Evolutionary conservation across 2,329 filamentous ascomycete species (phyloP), one percentile per base, ranked within the genome.

Genomic region (Teratosphaeria viscida): DNA sequence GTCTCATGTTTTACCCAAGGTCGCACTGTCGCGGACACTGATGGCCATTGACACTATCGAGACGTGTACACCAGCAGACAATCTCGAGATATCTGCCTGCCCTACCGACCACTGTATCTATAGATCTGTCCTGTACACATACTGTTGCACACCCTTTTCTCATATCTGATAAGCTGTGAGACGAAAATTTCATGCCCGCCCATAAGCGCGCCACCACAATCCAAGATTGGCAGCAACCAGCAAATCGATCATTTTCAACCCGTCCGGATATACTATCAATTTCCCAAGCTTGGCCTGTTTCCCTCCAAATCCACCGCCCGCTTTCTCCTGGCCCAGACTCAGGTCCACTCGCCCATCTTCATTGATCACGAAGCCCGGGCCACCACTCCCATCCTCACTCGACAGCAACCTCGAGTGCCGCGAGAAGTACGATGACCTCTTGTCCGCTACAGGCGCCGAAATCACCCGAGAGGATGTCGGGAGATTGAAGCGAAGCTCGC

Each of bases 231-330:
- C 88, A 3, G 92, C 90, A 23, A 99, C 90, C 0, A 95, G 79
- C 60, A 99, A 74, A 78, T 99, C 94, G 68, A 97, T 75, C 92
- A 99, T 97, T 78, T 95, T 95, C 64, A 95, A 76, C 0, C 94
- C 94, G 68, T 95, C 92, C 59, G 92, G 85, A 66, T 91, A 84
- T 43, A 99, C 82, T 57, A 97, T 90, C 57, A 99, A 77, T 75
- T 97, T 99, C 0, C 92, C 94, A 67, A 99, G 77, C 77, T 99
- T 99, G 3, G 90, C 92, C 68, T 89, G 84, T 72, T 89, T 91
- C 0, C 92, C 92, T 53, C 87, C 82, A 69, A 89, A 87, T 0
- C 92, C 92, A 26, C 92, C 92, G 1, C 92, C 92, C 0, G 92
- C 92, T 59, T 82, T 84, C 73, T 97, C 92, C 64, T 84, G 83